These are phyloP conservation scores for Salicornia ramosissima DNA, from an alignment of 148 eudicot species.

Conservation along the genomic window DNA sequence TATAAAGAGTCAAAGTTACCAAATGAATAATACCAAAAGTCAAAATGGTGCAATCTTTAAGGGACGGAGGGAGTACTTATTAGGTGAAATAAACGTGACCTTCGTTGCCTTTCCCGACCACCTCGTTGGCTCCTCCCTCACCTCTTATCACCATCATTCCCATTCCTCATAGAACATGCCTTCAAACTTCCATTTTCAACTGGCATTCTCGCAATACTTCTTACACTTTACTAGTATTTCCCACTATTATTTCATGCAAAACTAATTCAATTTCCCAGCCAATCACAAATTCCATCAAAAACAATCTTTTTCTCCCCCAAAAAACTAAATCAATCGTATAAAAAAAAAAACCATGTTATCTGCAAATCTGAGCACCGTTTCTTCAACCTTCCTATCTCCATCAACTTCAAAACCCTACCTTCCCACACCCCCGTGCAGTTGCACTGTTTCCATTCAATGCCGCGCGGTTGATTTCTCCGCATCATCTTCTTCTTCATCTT, in stretches of 20 bases:
- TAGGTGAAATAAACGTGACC: too few species aligned
- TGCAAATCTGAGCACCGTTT: slow-evolving; percentile 12
- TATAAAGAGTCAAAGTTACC: too few species aligned
- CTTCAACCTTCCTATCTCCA: slow-evolving; percentile 18
- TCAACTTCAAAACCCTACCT: slow-evolving; percentile 28
- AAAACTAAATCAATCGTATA: too few species aligned
- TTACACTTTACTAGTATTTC: not conserved
- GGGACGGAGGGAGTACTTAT: too few species aligned
- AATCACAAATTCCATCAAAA: not conserved
- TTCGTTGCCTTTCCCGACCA: too few species aligned
- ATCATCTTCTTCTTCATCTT: slow-evolving; percentile 13
- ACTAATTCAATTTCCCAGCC: not conserved
- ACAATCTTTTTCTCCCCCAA: not conserved
- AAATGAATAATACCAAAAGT: too few species aligned
- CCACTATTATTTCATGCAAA: not conserved
- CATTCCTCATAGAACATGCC: not conserved
- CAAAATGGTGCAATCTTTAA: too few species aligned
- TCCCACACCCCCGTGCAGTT: slow-evolving; percentile 22
- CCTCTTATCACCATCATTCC: not conserved
- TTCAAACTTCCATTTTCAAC: not conserved
- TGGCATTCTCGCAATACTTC: too few species aligned
- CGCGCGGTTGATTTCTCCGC: slow-evolving; percentile 42
- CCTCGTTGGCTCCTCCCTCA: not conserved
- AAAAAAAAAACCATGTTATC: slow-evolving; percentile 17
- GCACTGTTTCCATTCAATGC: slow-evolving; percentile 27